Conservation (phyloP, 2,329 filamentous ascomycete species). For the Tolypocladium pustulatum region DNA sequence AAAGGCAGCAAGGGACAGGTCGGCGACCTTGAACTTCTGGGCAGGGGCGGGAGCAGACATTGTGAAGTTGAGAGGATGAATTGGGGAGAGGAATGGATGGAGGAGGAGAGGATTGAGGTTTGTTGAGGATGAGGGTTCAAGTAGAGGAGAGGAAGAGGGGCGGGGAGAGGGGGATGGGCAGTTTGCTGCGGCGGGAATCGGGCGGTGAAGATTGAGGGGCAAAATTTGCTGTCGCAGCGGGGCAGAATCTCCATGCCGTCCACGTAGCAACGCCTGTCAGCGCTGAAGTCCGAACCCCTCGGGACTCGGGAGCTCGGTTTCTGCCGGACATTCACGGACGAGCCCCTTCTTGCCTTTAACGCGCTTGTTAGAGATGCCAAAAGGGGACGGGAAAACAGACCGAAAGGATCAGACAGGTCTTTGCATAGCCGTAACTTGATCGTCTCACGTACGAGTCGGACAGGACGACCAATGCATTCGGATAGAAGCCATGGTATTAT, state of each 20-base stretch:
- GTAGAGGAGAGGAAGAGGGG: conserved; percentile 5
- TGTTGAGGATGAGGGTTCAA: conserved; percentile 12
- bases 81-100: conserved; percentile 8
- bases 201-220: conserved; percentile 7
- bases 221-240: conserved; percentile 3
- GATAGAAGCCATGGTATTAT: background rate
- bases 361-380: too few relatives aligned
- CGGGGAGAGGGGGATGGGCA: background rate
- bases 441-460: background rate
- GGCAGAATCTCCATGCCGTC: background rate
- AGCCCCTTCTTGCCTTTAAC: too few relatives aligned
- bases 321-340: background rate
- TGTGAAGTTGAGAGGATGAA: conserved; percentile 17
- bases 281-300: background rate
- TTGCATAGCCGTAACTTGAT: background rate
- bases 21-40: conserved; percentile 94
- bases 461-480: background rate
- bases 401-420: background rate
- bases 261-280: background rate
- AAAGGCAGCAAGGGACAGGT: conserved; percentile 95
- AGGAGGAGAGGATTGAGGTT: conserved; percentile 3
- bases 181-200: conserved; percentile 4
- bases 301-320: background rate
- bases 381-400: background rate
- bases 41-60: conserved; percentile 82